phyloP scores from a whole-genome alignment of 169 alveolate genomes.

The Babesia bovis region DNA sequence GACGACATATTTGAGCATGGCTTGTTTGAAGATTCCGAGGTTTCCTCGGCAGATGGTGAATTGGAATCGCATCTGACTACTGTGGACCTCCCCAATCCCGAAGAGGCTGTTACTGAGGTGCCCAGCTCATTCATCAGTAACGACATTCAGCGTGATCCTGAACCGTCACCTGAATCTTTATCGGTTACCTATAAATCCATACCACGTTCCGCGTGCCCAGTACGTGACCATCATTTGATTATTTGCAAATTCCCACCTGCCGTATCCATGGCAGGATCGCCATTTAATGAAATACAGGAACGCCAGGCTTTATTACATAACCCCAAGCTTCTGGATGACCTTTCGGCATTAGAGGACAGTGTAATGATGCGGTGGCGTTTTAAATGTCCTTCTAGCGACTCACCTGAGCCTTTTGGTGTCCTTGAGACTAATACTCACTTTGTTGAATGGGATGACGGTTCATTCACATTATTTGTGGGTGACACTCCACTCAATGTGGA shows the following conservation, averaged over 20 bases:
- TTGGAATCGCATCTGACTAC: constrained; percentile 6
- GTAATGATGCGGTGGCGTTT: constrained; percentile 50
- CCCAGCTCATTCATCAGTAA: neutral
- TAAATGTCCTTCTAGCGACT: neutral
- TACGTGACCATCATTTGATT: constrained; percentile 36
- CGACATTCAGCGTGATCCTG: constrained; percentile 3
- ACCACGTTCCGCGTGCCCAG: constrained; percentile 31
- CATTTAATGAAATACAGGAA: constrained; percentile 35
- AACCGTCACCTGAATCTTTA: neutral
- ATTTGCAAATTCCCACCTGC: constrained; percentile 68
- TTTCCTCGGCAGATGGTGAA: constrained; percentile 13
- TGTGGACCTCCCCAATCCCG: constrained; percentile 1
- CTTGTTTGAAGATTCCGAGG: constrained; percentile 60
- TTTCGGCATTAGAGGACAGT: constrained; percentile 1
- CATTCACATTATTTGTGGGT: constrained; percentile 55
- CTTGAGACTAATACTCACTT: constrained; percentile 57
- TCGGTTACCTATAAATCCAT: constrained; percentile 25
- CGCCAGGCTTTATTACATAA: constrained; percentile 34
- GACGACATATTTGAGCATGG: constrained; percentile 35
- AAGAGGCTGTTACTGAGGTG: neutral
- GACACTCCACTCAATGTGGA: constrained; percentile 52
- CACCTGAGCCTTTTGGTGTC: constrained; percentile 8
- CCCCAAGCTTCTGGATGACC: constrained; percentile 55
- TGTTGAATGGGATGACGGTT: constrained; percentile 68
- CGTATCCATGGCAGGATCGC: constrained; percentile 34